Base-by-base conservation (phyloP, 192 early-diverging fungal species). In the Obelidium mucronatum region DNA sequence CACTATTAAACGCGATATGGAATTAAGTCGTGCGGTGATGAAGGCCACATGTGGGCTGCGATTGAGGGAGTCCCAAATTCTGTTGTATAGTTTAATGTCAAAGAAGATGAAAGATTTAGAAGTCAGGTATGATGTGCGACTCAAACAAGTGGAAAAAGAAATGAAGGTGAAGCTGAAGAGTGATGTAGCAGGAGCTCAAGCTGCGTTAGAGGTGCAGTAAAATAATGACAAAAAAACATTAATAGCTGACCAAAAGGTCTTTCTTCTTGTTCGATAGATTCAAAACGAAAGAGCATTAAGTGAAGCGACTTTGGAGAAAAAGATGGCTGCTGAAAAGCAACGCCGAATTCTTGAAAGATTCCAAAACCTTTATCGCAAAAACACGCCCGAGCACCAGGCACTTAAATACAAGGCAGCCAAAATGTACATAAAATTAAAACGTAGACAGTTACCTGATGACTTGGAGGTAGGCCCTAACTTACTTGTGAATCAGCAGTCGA, bases 371-470 rank as follows among this genome's bases (percentile, higher is more conserved):
- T 71, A 35, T 70, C 17, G 39, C 5, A 56, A 26, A 3, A 44
- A 61, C 31, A 67, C 69, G 33, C 52, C 69, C 37, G 76, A 77
- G 40, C 70, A 60, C 40, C 76, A 77, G 11, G 33, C n/a, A 3
- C 34, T 77, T 1, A 19, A 40, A 35, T 77, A 52, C 56, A 69
- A 48, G 6, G 31, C 65, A n/a, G 67, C 76, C 19, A 39, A 62
- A 13, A 15, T 51, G 0, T 77, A 69, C 51, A 17, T 77, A 15
- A 8, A n/a, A 40, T 62, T 77, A 19, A 67, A 67, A 36, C 33
- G 26, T 11, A 28, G 61, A 17, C 69, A 77, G 33, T 33, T 77
- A 30, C 52, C 66, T 17, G 76, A 40, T 17, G 53, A 55, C 30
- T 17, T 19, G 52, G 74, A 65, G 34, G n/a, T n/a, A n/a, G n/a